phyloP scores from a whole-genome alignment of 2,329 filamentous ascomycete genomes.

The Ophiostoma montium region DNA sequence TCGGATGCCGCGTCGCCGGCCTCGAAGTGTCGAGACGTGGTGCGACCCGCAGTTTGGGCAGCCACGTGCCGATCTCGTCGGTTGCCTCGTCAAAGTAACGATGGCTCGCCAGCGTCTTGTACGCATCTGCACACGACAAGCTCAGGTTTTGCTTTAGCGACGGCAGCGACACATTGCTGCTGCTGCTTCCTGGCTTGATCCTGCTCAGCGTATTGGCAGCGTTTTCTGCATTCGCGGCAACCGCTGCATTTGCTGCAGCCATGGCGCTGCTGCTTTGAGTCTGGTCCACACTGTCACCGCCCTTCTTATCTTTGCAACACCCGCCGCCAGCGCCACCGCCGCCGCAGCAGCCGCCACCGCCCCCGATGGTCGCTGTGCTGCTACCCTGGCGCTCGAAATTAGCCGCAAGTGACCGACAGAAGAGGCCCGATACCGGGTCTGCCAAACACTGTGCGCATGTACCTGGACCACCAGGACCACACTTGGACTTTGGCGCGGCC shows the following conservation, averaged over 20 bases:
- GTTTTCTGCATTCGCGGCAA: not conserved
- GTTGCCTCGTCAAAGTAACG: constrained; percentile 60
- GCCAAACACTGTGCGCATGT: constrained; percentile 65
- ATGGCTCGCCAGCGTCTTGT: constrained; percentile 64
- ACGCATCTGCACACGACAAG: constrained; percentile 61
- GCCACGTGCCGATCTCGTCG: constrained; percentile 61
- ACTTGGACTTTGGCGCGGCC: constrained; percentile 24
- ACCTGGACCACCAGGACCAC: constrained; percentile 57
- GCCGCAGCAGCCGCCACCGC: too few relatives aligned
- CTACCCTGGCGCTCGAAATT: constrained; percentile 33
- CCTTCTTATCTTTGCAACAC: constrained; percentile 42
- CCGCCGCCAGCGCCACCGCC: constrained; percentile 47
- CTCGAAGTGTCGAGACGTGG: constrained; percentile 21
- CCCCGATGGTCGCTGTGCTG: too few relatives aligned
- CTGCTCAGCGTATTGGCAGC: constrained; percentile 6
- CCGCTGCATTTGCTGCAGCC: not conserved
- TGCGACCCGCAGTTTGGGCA: constrained; percentile 55
- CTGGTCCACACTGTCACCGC: not conserved
- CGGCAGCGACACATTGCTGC: constrained; percentile 7
- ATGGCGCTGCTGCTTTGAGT: not conserved
- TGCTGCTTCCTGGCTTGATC: constrained; percentile 14
- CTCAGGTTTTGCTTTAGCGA: constrained; percentile 27
- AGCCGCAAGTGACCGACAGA: constrained; percentile 69
- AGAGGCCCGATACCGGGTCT: constrained; percentile 67
- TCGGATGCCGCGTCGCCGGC: constrained; percentile 37